Evolutionary conservation across 345 rosid species (phyloP).

Genomic region (Gossypium stocksii): DNA sequence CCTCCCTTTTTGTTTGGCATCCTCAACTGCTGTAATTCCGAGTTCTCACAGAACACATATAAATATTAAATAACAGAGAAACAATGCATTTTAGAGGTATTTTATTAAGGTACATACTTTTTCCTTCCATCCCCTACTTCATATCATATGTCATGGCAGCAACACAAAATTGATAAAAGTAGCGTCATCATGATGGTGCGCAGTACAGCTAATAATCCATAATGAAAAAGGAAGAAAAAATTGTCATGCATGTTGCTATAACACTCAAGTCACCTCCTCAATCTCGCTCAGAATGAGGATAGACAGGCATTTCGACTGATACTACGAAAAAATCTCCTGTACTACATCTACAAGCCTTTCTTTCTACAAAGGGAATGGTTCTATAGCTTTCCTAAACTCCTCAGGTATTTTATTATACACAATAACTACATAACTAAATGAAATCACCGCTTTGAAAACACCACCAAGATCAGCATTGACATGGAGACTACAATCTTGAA

Average conservation of each 20-base stretch:
- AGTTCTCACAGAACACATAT: too few relatives aligned
- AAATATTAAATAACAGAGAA: too few relatives aligned
- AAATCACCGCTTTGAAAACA: conserved; percentile 65
- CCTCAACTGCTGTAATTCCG: too few relatives aligned
- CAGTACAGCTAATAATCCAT: not conserved
- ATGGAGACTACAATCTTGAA: conserved; percentile 78
- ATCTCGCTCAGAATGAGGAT: not conserved
- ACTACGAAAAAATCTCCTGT: not conserved
- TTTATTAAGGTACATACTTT: not conserved
- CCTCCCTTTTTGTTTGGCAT: too few relatives aligned
- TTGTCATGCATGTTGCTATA: not conserved
- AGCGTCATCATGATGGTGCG: not conserved
- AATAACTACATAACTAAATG: not conserved
- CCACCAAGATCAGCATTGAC: conserved; percentile 84
- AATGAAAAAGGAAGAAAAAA: not conserved
- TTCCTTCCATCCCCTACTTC: not conserved
- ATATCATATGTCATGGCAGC: not conserved
- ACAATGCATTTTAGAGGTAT: too few relatives aligned
- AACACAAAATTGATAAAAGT: not conserved
- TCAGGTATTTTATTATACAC: conserved; percentile 22
- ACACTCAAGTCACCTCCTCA: not conserved
- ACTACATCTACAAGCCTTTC: conserved; percentile 10
- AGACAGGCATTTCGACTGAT: conserved; percentile 9
- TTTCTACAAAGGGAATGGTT: conserved; percentile 28
- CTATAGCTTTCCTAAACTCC: conserved; percentile 14